Evolutionary conservation across 2,329 filamentous ascomycete genomes (phyloP), one percentile per base, ranked within the genome.

Genomic region (Didymella keratinophila): DNA sequence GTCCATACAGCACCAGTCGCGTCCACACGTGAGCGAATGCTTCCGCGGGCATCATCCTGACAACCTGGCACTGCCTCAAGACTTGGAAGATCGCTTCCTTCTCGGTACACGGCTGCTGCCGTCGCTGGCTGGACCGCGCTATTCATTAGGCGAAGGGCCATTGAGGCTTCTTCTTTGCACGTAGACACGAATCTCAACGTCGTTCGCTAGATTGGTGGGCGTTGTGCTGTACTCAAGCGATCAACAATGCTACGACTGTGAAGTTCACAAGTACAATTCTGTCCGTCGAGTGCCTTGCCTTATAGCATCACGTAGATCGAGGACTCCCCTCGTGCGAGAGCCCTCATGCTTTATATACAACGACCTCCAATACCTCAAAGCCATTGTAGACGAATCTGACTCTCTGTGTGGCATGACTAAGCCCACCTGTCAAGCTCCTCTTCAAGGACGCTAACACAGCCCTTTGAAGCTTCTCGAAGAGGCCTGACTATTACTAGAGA

Each of bases 21-120:
- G 46, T 51, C 39, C 43, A 18, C 53, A 51, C 46, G 46, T 56
- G 46, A 46, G 39, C n/a, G 30, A 4, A 6, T 36, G 32, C 16
- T n/a, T n/a, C 32, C 16, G 32, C 32, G 32, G 32, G 32, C 16
- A 36, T n/a, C 32, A 9, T 16, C 32, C 1, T 41, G 30, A 25
- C 28, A 20, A 41, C 53, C 18, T 27, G 23, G 44, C 39, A 46
- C 50, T n/a, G 32, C 16, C 2, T 36, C 7, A 7, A n/a, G 16
- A 9, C 36, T 39, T 21, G 36, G 36, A 37, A 37, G 36, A 39
- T 39, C 2, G 36, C n/a, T 39, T 20, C 20, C 5, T 36, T 18
- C 6, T 36, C 16, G 14, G 32, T n/a, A 8, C 7, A 20, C 36
- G 3, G 18, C n/a, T 39, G n/a, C n/a, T 20, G 5, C 4, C n/a